These are phyloP conservation scores for Aspergillus glaucus DNA, from an alignment of 2,329 filamentous ascomycete species.

Conservation along the genomic window DNA sequence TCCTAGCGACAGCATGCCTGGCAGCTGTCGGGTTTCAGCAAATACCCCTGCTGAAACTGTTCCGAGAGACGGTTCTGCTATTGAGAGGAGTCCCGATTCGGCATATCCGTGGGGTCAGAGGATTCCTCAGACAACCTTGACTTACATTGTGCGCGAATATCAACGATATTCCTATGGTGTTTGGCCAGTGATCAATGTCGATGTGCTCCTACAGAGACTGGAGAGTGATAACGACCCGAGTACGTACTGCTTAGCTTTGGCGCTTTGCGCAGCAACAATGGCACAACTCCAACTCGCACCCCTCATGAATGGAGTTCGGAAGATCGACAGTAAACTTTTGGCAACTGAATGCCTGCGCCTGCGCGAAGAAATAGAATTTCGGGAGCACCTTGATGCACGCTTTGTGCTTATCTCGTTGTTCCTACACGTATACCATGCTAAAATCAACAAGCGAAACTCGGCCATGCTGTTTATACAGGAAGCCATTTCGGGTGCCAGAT, in stretches of 20 bases:
- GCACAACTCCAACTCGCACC: slow-evolving; percentile 22
- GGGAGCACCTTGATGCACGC: slow-evolving; percentile 14
- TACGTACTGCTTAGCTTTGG: slow-evolving; percentile 15
- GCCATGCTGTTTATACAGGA: slow-evolving; percentile 27
- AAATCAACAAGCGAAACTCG: slow-evolving; percentile 20
- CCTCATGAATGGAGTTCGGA: slow-evolving; percentile 1
- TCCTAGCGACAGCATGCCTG: background rate
- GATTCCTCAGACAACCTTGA: slow-evolving; percentile 11
- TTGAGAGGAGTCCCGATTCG: background rate
- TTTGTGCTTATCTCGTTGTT: slow-evolving; percentile 24
- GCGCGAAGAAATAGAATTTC: slow-evolving; percentile 10
- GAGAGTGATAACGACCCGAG: slow-evolving; percentile 3
- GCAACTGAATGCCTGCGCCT: slow-evolving; percentile 17
- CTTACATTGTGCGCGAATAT: slow-evolving; percentile 15
- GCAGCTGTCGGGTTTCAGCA: background rate
- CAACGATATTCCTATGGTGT: slow-evolving; percentile 21
- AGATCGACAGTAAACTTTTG: slow-evolving; percentile 15
- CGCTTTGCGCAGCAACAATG: slow-evolving; percentile 27
- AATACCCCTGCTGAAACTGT: background rate
- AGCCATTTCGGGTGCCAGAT: slow-evolving; percentile 17
- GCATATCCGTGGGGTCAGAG: background rate
- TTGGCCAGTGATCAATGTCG: slow-evolving; percentile 22
- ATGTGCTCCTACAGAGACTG: slow-evolving; percentile 11
- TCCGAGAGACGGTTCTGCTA: background rate
- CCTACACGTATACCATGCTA: slow-evolving; percentile 27